Base-by-base conservation (phyloP, 441 rosid genomes). In the Bocquillonia castaneifolia region DNA sequence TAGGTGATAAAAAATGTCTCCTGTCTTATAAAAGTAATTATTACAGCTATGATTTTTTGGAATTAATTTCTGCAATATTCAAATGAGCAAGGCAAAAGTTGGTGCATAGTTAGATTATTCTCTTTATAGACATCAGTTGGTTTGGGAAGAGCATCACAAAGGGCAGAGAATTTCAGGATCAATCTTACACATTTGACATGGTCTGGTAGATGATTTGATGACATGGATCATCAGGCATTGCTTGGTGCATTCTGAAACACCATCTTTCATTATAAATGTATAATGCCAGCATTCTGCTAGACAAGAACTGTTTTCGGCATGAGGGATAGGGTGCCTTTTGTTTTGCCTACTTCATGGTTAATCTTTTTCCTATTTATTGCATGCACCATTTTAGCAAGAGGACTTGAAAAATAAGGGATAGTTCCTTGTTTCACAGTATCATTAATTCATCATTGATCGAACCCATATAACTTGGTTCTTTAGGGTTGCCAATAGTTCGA, bases 41-140 rank as follows among this genome's bases (percentile, higher is more conserved):
- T 10, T 13, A n/a, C 3, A 14, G 8, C 15, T 44, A 48, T 23
- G 9, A 59, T 25, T 15, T 12, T 29, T n/a, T 14, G 34, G 29
- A 36, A 53, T 15, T 22, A 40, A 54, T 53, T 63, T 48, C 18
- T 32, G 63, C 18, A 25, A 18, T 70, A 9, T 15, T 40, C 18
- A 26, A 42, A 37, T 53, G 22, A 22, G 42, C 3, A 31, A 47
- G 42, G 39, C 40, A 63, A 31, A 25, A 34, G 14, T 6, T 53
- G 26, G 51, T 53, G 62, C 50, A 6, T 54, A 22, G 17, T 26
- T 15, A 36, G 13, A 28, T 47, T n/a, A 58, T 66, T 66, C 17
- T 65, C 48, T 36, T 31, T 23, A 26, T 54, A 6, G 29, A 55
- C n/a, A 25, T 66, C 18, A 12, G 45, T 54, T 66, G 70, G 42